A percentile compares a stretch with the other conserved stretches of the same genome.
Evolutionary conservation across 2,329 filamentous ascomycete genomes (phyloP).

Genomic region (Cladobotryum protrusum): DNA sequence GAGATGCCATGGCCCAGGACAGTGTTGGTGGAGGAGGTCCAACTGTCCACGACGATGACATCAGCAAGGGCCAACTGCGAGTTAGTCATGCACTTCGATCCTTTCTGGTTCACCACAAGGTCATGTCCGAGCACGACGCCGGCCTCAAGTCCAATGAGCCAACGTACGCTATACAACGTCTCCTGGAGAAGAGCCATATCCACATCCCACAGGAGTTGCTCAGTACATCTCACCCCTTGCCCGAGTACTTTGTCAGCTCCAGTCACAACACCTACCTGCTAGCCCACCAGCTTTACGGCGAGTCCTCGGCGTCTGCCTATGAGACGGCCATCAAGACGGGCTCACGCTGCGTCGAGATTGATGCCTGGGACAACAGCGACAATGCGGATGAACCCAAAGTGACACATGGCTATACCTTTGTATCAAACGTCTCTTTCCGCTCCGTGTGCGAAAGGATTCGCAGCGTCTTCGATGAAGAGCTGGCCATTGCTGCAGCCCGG

Average conservation of each 20-base stretch:
- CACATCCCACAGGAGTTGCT: slow-evolving; percentile 47
- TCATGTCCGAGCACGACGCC: slow-evolving; percentile 44
- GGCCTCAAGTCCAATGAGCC: slow-evolving; percentile 36
- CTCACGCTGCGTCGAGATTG: slow-evolving; percentile 66
- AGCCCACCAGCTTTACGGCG: slow-evolving; percentile 62
- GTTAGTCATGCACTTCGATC: slow-evolving; percentile 53
- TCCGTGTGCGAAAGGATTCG: slow-evolving; percentile 60
- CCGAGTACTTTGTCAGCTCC: slow-evolving; percentile 67
- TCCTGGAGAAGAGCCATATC: slow-evolving; percentile 54
- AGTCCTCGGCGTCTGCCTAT: slow-evolving; percentile 57
- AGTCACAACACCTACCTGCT: slow-evolving; percentile 69
- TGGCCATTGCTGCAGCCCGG: slow-evolving; percentile 30
- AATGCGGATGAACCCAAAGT: slow-evolving; percentile 60
- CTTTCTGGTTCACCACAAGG: slow-evolving; percentile 47
- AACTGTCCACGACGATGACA: slow-evolving; percentile 32
- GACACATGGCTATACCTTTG: slow-evolving; percentile 63
- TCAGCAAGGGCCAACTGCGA: slow-evolving; percentile 46
- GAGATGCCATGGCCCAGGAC: slow-evolving; percentile 26
- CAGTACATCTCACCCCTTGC: slow-evolving; percentile 53
- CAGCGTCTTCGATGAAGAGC: slow-evolving; percentile 55
- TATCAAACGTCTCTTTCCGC: slow-evolving; percentile 60
- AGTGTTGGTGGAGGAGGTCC: slow-evolving; percentile 53
- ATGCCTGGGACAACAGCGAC: slow-evolving; percentile 62
- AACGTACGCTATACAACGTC: slow-evolving; percentile 38
- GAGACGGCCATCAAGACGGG: slow-evolving; percentile 56